Base-by-base conservation (phyloP, 2,329 filamentous ascomycete species). In the Aspergillus niger region DNA sequence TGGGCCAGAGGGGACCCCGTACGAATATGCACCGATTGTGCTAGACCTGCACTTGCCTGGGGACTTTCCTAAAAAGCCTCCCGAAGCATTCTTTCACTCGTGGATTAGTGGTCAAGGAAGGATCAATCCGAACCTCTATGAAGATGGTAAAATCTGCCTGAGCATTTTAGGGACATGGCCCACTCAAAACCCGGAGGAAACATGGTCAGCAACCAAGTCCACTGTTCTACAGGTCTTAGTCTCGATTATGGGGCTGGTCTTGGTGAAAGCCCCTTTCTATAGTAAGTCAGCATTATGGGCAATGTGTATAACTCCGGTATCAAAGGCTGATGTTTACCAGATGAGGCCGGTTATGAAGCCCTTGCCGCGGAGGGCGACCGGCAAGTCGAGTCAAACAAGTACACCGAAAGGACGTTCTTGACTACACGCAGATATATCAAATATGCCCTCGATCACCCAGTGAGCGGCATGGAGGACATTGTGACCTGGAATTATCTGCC, bases 51-150 rank as follows among this genome's bases (percentile, higher is more conserved):
- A 83, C 61, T 79, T 87, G 20, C 73, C 75, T 8, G 68, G 77
- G 0, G 66, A 72, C 0, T 88, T 83, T 62, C 85, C 85, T 1
- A 70, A 72, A n/a, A 68, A 74, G 2, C 82, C 85, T 2, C 85
- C 85, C 0, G 70, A 75, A n/a, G 81, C 81, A 1, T 83, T 79
- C 71, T 88, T 88, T 70, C 84, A 88, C 69, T 84, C 81, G 54
- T 87, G 85, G 84, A 84, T 82, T 0, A 71, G 77, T 57, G 80
- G 80, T 1, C 70, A 79, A 22, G 83, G 82, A 1, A 76, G 78
- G n/a, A 76, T 87, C 24, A 88, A 88, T 63, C 85, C 85, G 0
- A 88, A 88, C 64, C 72, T 88, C 1, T 87, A 87, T 69, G 85
- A 87, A 64, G 82, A 86, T 61, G 85, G 85, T 24, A 86, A 83